Evolutionary conservation across 345 rosid genomes (phyloP), one percentile per base, ranked within the genome.

Genomic region (Gossypium herbaceum): DNA sequence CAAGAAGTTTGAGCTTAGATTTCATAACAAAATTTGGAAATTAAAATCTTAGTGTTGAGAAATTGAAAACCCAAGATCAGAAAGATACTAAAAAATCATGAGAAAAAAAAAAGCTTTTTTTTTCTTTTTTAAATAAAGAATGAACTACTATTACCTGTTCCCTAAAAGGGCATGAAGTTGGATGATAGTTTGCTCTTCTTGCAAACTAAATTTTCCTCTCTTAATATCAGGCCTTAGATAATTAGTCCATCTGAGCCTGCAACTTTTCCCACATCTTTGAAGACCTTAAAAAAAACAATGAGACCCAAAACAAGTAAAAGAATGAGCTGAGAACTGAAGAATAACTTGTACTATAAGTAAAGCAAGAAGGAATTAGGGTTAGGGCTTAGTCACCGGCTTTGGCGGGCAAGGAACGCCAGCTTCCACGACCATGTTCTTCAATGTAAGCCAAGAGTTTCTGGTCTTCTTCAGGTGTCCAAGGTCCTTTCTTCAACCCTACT

Each of bases 401-500:
- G 2, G 83, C 79, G 1, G 98, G 98, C 80, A 94, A 81, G 73
- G 92, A 86, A 39, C 97, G 94, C 98, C 97, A 94, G 84, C 97
- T 92, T 75, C 98, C 98, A 82, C 90, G 96, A 66, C 98, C 97
- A 74, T 92, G 90, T 76, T 94, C 96, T 80, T 94, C 96, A 51
- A 94, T 89, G 81, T 86, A 92, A 74, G 92, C 98, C 58, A 94
- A 76, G 79, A 94, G 98, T 73, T 94, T 94, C 75, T 92, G 96
- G 80, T 94, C 98, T 78, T 92, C 98, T 82, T 92, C 98, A 13
- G 91, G 94, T 43, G 96, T 94, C 98, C 98, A 94, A 24, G 98
- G 98, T 20, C 98, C 98, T 90, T 90, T 94, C 91, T 94, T 94
- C 77, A 94, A 77, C 1, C 97, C 98, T 1, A 85, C 88, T 81